Evolutionary conservation across 139 green algal species (phyloP), one percentile per base, ranked within the genome.

Genomic region (Micractinium sp.): DNA sequence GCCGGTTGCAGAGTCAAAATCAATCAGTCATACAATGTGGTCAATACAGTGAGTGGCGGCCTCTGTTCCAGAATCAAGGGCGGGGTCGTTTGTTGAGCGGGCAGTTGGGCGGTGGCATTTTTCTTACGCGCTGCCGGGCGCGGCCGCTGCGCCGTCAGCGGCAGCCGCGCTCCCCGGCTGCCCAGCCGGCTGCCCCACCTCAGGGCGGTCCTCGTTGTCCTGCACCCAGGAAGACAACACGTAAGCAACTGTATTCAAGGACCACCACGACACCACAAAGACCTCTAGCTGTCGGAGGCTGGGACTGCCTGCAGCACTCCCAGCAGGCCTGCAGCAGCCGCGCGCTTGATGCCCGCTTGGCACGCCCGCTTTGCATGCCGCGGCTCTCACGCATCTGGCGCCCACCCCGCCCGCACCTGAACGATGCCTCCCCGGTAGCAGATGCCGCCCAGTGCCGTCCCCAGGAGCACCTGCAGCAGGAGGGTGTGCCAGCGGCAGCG

Each of bases 171-270:
- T 23, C 74, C 5, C n/a, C 56, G 27, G 29, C 29, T 66, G 14
- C 29, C 15, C 27, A 18, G 41, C 41, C 25, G 78, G 25, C 39
- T 35, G 47, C 81, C 53, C 56, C 85, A 88, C 85, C 71, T 88
- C 71, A 2, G 85, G 85, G 35, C 85, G 53, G 69, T 88, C 85
- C 19, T 88, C 71, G 33, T 82, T 88, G n/a, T 88, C 71, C 47
- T 71, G 63, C 63, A 71, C 7, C 9, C 47, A 56, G 47, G 47
- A 56, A 56, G 47, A 9, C 47, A 56, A 56, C 47, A n/a, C n/a
- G n/a, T n/a, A 56, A 56, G 47, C 47, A 5, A 56, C 47, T 9
- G 47, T 56, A 5, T 5, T 56, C 5, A 56, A 56, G 47, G 47
- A 56, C 7, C 47, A 56, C 47, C 47, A 56, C 47, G 9, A 9